These are phyloP conservation scores for Drosera capensis DNA, from an alignment of 148 eudicot species.

Conservation along the genomic window DNA sequence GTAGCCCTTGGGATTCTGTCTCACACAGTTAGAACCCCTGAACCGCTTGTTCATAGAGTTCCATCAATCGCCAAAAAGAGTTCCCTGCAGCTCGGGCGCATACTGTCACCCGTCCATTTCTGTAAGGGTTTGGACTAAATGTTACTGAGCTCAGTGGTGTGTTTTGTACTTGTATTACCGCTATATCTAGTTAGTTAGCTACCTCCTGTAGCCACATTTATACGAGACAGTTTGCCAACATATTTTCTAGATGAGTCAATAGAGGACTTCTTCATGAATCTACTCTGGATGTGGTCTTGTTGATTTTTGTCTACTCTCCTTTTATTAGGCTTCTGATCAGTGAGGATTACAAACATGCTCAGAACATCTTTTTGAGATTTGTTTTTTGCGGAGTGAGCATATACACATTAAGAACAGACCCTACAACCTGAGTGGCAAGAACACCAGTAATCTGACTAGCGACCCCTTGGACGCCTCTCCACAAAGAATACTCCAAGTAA, in stretches of 20 bases:
- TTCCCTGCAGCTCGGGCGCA: slow-evolving; percentile 7
- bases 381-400: too few relatives aligned
- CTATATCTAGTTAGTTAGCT: too few relatives aligned
- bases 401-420: neutral
- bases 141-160: neutral
- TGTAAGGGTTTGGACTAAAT: slow-evolving; percentile 53
- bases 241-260: too few relatives aligned
- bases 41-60: slow-evolving; percentile 41
- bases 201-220: too few relatives aligned
- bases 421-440: slow-evolving; percentile 73
- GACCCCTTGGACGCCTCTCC: slow-evolving; percentile 95
- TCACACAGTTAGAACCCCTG: slow-evolving; percentile 27
- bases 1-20: slow-evolving; percentile 15
- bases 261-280: too few relatives aligned
- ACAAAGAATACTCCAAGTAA: slow-evolving; percentile 82
- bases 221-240: too few relatives aligned
- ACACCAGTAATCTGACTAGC: slow-evolving; percentile 93
- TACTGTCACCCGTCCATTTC: slow-evolving; percentile 34
- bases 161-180: neutral
- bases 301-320: too few relatives aligned
- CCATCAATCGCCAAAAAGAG: slow-evolving; percentile 26
- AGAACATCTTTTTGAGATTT: too few relatives aligned
- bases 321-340: too few relatives aligned
- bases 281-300: too few relatives aligned
- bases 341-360: too few relatives aligned